These are phyloP conservation scores for Chlamydomonas schloesseri DNA, from an alignment of 139 green algal genomes.

Conservation along the genomic window DNA sequence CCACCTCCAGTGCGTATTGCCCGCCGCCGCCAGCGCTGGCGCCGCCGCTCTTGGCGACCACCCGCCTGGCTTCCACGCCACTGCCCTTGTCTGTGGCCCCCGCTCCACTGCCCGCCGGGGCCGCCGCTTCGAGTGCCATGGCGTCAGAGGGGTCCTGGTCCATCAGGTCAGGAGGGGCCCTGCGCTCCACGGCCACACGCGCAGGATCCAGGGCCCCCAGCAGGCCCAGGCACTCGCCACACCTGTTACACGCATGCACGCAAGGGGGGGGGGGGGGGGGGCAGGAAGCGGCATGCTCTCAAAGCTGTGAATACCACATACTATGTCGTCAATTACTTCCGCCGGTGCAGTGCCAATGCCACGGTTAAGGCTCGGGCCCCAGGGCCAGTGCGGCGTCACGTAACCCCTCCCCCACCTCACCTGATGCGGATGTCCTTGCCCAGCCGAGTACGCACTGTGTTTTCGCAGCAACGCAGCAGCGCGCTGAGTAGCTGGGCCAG, in stretches of 20 bases:
- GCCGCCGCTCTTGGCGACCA: too few relatives aligned
- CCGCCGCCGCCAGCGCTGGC: not conserved
- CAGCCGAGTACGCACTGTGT: slow-evolving; percentile 50
- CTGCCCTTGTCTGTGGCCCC: too few relatives aligned
- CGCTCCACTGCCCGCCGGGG: too few relatives aligned
- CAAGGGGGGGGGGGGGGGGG: not conserved
- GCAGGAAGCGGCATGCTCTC: not conserved
- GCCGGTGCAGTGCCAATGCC: too few relatives aligned
- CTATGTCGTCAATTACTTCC: too few relatives aligned
- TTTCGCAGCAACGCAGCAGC: slow-evolving; percentile 82
- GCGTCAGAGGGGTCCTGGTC: too few relatives aligned
- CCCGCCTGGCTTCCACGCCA: too few relatives aligned
- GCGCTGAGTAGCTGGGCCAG: slow-evolving; percentile 67
- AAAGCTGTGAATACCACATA: too few relatives aligned
- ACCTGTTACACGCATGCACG: slow-evolving; percentile 56
- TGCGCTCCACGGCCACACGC: slow-evolving; percentile 57
- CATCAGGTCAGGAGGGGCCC: slow-evolving; percentile 7
- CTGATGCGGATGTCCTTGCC: slow-evolving; percentile 49
- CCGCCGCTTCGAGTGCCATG: too few relatives aligned
- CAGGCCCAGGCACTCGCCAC: slow-evolving; percentile 84
- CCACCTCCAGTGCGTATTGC: slow-evolving; percentile 11
- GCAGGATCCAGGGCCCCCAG: slow-evolving; percentile 87
- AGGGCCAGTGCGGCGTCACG: too few relatives aligned
- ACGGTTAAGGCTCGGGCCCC: too few relatives aligned
- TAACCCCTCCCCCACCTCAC: too few relatives aligned